Base-by-base conservation (phyloP, 441 rosid genomes). In the Biscutella auriculata region DNA sequence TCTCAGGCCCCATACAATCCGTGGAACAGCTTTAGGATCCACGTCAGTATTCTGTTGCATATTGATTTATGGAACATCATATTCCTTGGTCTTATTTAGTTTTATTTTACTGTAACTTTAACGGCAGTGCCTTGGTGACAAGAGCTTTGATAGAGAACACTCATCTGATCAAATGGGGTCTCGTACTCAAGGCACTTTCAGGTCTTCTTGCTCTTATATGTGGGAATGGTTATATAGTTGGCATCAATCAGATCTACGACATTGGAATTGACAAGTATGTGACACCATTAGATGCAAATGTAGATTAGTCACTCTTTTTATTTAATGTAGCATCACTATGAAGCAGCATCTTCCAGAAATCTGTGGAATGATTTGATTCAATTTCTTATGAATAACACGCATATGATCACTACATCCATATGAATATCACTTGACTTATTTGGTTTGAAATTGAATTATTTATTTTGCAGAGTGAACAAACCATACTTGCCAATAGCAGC, bases 401-500 rank as follows among this genome's bases (percentile, higher is more conserved):
- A 43, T 45, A 21, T 44, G 45, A 57, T 9, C 45, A 29, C 1
- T 13, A 47, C 57, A 28, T 55, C 26, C 4, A 5, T 29, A 25
- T 29, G 14, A 21, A 5, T 7, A 3, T 15, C 46, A 55, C 47
- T 25, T 1, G 1, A 56, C 27, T 14, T 27, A 0, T 43, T 2
- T 66, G 10, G 14, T 58, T 28, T 47, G 40, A 33, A 25, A 13
- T 25, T 37, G 19, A 13, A 60, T 29, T 53, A 29, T 74, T 37
- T 47, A 21, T 40, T 71, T 68, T 82, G 78, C 89, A 91, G 96
- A 82, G 98, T 91, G 75, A 91, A 91, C 77, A 91, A 91, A 68
- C 98, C 98, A 23, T 91, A 91, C 73, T 76, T 91, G 73, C 98
- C 96, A 62, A 85, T 91, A 69, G 98, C 96, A 66, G 96, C 98